Conservation (phyloP, 2,329 filamentous ascomycete species). For the Fusarium neocosmosporiellum region DNA sequence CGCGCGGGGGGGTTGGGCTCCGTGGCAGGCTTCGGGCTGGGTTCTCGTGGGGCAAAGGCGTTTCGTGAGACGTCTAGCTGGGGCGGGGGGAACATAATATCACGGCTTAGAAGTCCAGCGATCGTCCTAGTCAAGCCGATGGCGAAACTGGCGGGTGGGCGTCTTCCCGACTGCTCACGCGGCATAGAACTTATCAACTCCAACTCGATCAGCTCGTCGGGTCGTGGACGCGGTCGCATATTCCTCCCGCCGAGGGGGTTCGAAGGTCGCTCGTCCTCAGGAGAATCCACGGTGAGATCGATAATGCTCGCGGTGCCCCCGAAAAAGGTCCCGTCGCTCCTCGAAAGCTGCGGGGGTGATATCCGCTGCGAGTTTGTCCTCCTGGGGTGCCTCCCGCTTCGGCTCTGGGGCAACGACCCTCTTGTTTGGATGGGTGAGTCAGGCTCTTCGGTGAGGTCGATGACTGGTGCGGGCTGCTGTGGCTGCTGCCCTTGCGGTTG, state of each 20-base stretch:
- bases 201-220: conserved; percentile 45
- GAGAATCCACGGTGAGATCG: conserved; percentile 63
- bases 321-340: conserved; percentile 59
- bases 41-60: conserved; percentile 48
- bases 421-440: conserved; percentile 58
- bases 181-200: conserved; percentile 34
- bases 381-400: conserved; percentile 50
- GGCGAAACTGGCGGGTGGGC: conserved; percentile 34
- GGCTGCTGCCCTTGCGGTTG: conserved; percentile 11
- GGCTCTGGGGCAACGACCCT: conserved; percentile 39
- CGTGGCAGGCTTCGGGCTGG: conserved; percentile 61
- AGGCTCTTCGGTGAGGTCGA: conserved; percentile 63
- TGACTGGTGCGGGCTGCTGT: conserved; percentile 49
- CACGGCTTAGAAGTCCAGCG: conserved; percentile 40
- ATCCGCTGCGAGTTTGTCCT: conserved; percentile 54
- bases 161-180: conserved; percentile 38
- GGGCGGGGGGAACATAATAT: conserved; percentile 39
- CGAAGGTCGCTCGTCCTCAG: conserved; percentile 47
- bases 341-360: conserved; percentile 55
- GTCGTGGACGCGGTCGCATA: conserved; percentile 15
- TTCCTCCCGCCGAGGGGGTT: conserved; percentile 31
- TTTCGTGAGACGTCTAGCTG: conserved; percentile 41
- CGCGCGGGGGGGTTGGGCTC: conserved; percentile 72
- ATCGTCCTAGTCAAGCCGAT: conserved; percentile 41
- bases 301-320: conserved; percentile 54